phyloP scores from a whole-genome alignment of 768 basidiomycete species.

The Hortiboletus campestris region DNA sequence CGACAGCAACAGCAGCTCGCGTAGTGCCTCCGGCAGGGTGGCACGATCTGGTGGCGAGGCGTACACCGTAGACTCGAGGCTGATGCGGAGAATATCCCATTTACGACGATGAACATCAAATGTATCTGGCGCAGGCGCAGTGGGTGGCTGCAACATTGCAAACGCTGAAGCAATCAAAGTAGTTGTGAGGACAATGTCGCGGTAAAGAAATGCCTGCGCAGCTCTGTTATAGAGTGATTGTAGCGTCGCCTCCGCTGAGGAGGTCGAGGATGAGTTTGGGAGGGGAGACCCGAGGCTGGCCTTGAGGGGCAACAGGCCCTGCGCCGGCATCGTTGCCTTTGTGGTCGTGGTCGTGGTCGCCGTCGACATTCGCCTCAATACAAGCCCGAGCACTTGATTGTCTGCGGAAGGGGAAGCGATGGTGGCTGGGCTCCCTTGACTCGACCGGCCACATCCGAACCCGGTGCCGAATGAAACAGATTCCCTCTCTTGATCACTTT shows the following conservation, averaged over 20 bases:
- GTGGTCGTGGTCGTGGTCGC: slow-evolving; percentile 44
- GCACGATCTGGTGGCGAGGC: slow-evolving; percentile 44
- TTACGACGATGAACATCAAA: slow-evolving; percentile 61
- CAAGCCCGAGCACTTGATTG: slow-evolving; percentile 22
- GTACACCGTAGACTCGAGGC: slow-evolving; percentile 74
- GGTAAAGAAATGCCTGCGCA: slow-evolving; percentile 73
- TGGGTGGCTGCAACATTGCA: slow-evolving; percentile 49
- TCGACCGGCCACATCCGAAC: not conserved
- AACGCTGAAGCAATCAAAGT: slow-evolving; percentile 70
- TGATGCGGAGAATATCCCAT: slow-evolving; percentile 87
- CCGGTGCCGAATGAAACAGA: not conserved
- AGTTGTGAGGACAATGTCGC: slow-evolving; percentile 64
- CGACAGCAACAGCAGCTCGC: slow-evolving; percentile 52
- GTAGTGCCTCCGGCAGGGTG: slow-evolving; percentile 50
- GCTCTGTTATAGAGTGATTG: slow-evolving; percentile 76
- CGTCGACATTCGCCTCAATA: slow-evolving; percentile 42
- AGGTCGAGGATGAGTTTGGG: slow-evolving; percentile 3
- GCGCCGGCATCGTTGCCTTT: slow-evolving; percentile 19
- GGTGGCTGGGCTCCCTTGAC: not conserved
- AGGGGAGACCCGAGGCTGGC: slow-evolving; percentile 16
- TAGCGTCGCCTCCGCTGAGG: slow-evolving; percentile 48
- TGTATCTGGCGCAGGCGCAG: slow-evolving; percentile 32
- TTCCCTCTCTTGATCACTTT: too few species aligned
- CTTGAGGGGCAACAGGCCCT: slow-evolving; percentile 38
- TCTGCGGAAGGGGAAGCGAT: not conserved